Percentiles rank a stretch among this genome's conserved stretches.
phyloP scores from a whole-genome alignment of 2,329 filamentous ascomycete species.

The Monilinia vaccinii-corymbosi region DNA sequence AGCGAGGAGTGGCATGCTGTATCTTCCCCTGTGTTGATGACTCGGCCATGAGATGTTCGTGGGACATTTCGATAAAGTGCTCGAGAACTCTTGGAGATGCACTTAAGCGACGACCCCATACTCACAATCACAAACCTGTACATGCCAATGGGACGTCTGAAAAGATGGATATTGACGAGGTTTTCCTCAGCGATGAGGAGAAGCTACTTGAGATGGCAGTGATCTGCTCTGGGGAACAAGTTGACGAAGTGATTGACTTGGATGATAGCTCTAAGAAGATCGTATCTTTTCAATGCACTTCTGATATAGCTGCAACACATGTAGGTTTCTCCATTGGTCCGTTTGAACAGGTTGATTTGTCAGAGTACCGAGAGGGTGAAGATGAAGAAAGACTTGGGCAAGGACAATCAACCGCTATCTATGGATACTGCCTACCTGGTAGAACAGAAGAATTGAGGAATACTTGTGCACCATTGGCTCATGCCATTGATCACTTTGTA shows the following conservation, averaged over 20 bases:
- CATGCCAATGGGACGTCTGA: conserved; percentile 10
- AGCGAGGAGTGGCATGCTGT: conserved; percentile 70
- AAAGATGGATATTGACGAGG: conserved; percentile 11
- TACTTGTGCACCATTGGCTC: conserved; percentile 75
- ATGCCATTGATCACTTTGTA: conserved; percentile 84
- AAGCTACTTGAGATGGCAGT: conserved; percentile 82
- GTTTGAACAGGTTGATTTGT: conserved; percentile 86
- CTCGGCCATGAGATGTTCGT: conserved; percentile 68
- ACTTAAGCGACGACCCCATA: conserved; percentile 35
- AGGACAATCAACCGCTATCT: conserved; percentile 71
- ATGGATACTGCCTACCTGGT: conserved; percentile 84
- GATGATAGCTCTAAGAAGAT: conserved; percentile 76
- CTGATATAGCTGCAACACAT: conserved; percentile 73
- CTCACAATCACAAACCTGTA: conserved; percentile 26
- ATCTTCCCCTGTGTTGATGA: conserved; percentile 94
- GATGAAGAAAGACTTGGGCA: conserved; percentile 85
- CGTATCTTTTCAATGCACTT: conserved; percentile 70
- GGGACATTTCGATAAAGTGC: conserved; percentile 81
- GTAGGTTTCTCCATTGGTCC: conserved; percentile 91
- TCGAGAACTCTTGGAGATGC: conserved; percentile 80
- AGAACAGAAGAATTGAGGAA: conserved; percentile 75
- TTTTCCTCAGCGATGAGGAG: conserved; percentile 60
- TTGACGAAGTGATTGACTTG: conserved; percentile 71
- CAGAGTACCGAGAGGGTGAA: conserved; percentile 80
- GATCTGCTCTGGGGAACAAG: conserved; percentile 81